Evolutionary conservation across 345 rosid species (phyloP).

Genomic region (Trapa incisa): DNA sequence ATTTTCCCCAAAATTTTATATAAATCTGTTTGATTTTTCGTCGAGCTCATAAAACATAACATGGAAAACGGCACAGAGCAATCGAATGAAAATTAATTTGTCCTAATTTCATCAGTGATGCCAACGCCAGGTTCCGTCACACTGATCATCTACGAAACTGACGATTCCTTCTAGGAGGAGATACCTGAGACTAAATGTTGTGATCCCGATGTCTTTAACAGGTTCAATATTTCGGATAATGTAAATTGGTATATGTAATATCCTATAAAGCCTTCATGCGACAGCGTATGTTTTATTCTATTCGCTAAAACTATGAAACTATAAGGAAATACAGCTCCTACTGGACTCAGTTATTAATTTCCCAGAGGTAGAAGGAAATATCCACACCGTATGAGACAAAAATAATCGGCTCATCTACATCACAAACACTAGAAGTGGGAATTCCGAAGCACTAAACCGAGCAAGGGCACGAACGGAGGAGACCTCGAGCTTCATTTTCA

Average conservation of each 20-base stretch:
- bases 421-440: background rate
- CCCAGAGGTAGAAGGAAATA: background rate
- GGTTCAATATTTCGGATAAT: background rate
- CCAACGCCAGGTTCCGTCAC: background rate
- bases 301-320: background rate
- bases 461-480: background rate
- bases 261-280: background rate
- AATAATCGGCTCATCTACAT: background rate
- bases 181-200: background rate
- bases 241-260: background rate
- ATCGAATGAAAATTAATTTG: background rate
- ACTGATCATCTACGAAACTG: background rate
- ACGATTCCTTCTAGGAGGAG: no score
- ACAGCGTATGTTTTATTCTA: background rate
- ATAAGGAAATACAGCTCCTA: background rate
- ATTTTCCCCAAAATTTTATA: background rate
- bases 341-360: background rate
- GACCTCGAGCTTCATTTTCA: constrained; percentile 37
- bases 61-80: background rate
- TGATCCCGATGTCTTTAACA: background rate
- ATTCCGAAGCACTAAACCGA: background rate
- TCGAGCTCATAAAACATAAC: background rate
- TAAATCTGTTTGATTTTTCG: background rate
- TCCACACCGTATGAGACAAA: background rate
- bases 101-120: background rate